Evolutionary conservation across 2,329 filamentous ascomycete genomes (phyloP).

Genomic region (Neopestalotiopsis sp.): DNA sequence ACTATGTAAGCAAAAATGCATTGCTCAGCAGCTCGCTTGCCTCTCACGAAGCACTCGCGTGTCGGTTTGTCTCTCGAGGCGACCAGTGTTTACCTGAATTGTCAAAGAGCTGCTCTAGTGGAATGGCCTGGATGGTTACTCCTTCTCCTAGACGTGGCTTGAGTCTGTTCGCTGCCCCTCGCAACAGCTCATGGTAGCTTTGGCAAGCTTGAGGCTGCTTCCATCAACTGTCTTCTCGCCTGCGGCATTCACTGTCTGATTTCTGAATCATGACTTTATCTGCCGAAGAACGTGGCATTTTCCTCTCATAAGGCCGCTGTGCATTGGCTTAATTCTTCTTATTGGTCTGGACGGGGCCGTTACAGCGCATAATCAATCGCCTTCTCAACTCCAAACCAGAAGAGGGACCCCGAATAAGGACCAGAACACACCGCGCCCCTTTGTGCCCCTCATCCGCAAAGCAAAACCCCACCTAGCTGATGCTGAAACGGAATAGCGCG

Average conservation of each 20-base stretch:
- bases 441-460: constrained; percentile 16
- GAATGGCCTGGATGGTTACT: too few species aligned
- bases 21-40: too few species aligned
- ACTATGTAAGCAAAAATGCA: too few species aligned
- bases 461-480: constrained; percentile 17
- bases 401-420: neutral
- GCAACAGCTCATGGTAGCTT: neutral
- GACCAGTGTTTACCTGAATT: too few species aligned
- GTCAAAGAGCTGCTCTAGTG: too few species aligned
- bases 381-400: neutral
- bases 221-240: neutral
- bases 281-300: neutral
- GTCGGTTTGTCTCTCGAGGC: too few species aligned
- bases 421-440: neutral
- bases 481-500: constrained; percentile 13
- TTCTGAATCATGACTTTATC: neutral
- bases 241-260: neutral
- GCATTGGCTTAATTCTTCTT: neutral
- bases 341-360: neutral
- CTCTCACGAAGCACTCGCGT: too few species aligned
- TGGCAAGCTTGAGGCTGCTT: neutral
- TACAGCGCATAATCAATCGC: neutral
- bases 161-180: neutral
- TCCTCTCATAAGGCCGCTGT: neutral
- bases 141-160: neutral